Percentiles rank a stretch among this genome's conserved stretches.
phyloP scores from a whole-genome alignment of 2,329 filamentous ascomycete species.

The Xylaria sp. region DNA sequence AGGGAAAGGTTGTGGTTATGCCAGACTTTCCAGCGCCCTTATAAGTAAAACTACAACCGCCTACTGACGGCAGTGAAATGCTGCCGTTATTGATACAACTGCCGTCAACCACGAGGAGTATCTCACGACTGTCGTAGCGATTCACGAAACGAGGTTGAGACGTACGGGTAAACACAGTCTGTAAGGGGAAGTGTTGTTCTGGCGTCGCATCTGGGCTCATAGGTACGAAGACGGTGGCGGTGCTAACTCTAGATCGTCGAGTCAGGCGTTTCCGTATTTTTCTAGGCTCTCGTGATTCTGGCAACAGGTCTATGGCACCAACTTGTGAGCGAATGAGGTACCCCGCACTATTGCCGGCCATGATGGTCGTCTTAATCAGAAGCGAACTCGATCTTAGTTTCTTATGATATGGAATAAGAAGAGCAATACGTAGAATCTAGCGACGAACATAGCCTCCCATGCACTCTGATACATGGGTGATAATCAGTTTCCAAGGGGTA shows the following conservation, averaged over 20 bases:
- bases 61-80: conserved; percentile 28
- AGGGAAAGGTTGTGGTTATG: conserved; percentile 33
- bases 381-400: background rate
- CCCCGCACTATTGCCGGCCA: conserved; percentile 7
- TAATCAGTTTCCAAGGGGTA: background rate
- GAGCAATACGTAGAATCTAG: background rate
- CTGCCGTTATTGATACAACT: conserved; percentile 54
- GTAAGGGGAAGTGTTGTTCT: conserved; percentile 50
- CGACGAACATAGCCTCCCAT: background rate
- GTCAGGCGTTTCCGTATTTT: conserved; percentile 40
- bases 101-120: conserved; percentile 56
- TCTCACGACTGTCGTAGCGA: conserved; percentile 49
- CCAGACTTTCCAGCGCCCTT: conserved; percentile 40
- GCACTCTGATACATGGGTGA: background rate
- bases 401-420: background rate
- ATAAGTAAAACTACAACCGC: conserved; percentile 49
- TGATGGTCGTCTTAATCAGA: background rate
- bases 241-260: conserved; percentile 41
- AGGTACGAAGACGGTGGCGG: conserved; percentile 46
- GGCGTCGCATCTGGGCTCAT: conserved; percentile 44
- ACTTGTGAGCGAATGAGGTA: background rate
- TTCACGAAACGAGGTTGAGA: conserved; percentile 50
- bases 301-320: conserved; percentile 30
- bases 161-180: conserved; percentile 44
- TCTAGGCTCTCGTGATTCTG: conserved; percentile 28